Percentiles rank a stretch among this genome's conserved stretches.
Conservation (phyloP, 2,329 filamentous ascomycete genomes). For the Graphilbum fragrans region DNA sequence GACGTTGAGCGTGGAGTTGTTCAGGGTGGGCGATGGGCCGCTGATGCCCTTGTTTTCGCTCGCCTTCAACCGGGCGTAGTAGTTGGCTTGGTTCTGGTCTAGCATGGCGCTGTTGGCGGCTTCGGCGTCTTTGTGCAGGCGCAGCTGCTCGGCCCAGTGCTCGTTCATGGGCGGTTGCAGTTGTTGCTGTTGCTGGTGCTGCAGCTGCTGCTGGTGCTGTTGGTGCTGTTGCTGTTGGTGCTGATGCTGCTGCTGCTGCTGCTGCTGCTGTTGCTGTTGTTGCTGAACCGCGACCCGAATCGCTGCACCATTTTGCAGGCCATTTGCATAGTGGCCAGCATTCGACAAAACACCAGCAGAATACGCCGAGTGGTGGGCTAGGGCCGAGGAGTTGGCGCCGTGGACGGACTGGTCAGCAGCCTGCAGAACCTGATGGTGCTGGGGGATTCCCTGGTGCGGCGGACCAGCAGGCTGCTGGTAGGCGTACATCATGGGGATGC, state of each 20-base stretch:
- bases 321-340: slow-evolving; percentile 45
- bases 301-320: slow-evolving; percentile 33
- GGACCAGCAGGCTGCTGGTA: slow-evolving; percentile 50
- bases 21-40: slow-evolving; percentile 37
- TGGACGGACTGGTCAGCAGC: slow-evolving; percentile 41
- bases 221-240: slow-evolving; percentile 26
- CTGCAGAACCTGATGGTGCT: slow-evolving; percentile 49
- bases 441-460: slow-evolving; percentile 52
- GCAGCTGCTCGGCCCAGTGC: slow-evolving; percentile 83
- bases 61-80: slow-evolving; percentile 61
- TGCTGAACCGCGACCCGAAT: slow-evolving; percentile 17
- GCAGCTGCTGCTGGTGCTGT: background rate
- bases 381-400: slow-evolving; percentile 40
- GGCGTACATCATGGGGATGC: slow-evolving; percentile 55
- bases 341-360: slow-evolving; percentile 53
- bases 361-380: slow-evolving; percentile 49
- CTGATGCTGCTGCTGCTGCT: slow-evolving; percentile 15
- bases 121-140: slow-evolving; percentile 66
- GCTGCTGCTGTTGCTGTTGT: slow-evolving; percentile 16
- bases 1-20: slow-evolving; percentile 32
- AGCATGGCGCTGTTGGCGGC: slow-evolving; percentile 60
- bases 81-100: slow-evolving; percentile 51
- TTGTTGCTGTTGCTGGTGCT: background rate
- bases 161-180: slow-evolving; percentile 38
- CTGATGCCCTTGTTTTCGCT: slow-evolving; percentile 56